Percentiles rank a stretch among this genome's conserved stretches.
Conservation (phyloP, 2,329 filamentous ascomycete genomes). For the Cytospora piceae region DNA sequence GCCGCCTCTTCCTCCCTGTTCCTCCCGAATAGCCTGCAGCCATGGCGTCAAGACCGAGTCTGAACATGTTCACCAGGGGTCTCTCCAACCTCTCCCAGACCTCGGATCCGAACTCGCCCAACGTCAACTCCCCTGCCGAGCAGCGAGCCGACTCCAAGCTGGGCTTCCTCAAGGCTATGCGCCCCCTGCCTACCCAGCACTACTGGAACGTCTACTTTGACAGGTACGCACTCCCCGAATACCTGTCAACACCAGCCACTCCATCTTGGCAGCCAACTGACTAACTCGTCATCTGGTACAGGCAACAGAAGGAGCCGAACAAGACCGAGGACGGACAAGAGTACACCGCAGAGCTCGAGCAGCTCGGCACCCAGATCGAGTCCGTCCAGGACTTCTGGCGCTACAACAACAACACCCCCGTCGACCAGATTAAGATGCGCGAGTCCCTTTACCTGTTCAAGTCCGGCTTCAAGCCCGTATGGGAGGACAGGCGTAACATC, state of each 20-base stretch:
- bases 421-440: constrained; percentile 74
- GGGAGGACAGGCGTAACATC: constrained; percentile 86
- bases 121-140: constrained; percentile 69
- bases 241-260: constrained; percentile 12
- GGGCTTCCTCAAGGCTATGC: constrained; percentile 76
- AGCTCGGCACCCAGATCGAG: constrained; percentile 69
- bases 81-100: constrained; percentile 65
- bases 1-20: not conserved
- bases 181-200: constrained; percentile 76
- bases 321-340: constrained; percentile 43
- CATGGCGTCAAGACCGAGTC: constrained; percentile 61
- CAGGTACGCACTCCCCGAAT: constrained; percentile 45
- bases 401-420: constrained; percentile 80
- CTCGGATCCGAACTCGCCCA: constrained; percentile 61
- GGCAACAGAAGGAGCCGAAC: constrained; percentile 51
- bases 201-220: constrained; percentile 78
- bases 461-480: constrained; percentile 73
- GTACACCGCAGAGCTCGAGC: constrained; percentile 62
- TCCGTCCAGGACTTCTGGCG: constrained; percentile 85
- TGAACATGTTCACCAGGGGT: constrained; percentile 59
- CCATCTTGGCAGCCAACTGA: constrained; percentile 16
- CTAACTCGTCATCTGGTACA: constrained; percentile 31
- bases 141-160: constrained; percentile 79
- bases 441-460: constrained; percentile 83
- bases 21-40: constrained; percentile 33